Evolutionary conservation across 352 stramenopile species (phyloP).

Genomic region (Phytopythium ostracodes): DNA sequence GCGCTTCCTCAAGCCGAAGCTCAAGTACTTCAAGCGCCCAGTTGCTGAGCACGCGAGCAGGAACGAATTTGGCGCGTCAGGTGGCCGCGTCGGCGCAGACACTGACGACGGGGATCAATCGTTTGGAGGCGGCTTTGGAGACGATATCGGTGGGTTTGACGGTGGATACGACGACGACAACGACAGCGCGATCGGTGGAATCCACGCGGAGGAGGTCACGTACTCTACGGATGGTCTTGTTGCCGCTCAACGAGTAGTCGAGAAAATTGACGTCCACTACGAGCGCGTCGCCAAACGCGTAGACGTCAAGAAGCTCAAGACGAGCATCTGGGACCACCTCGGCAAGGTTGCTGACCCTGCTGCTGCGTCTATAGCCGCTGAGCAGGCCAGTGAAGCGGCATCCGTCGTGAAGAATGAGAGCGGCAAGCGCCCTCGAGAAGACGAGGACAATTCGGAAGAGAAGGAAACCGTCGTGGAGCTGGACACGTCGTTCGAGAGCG

Average conservation of each 20-base stretch:
- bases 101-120: slow-evolving; percentile 17
- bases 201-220: slow-evolving; percentile 25
- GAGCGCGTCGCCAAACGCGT: slow-evolving; percentile 95
- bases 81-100: slow-evolving; percentile 11
- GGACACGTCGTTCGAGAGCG: slow-evolving; percentile 84
- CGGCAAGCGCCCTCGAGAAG: slow-evolving; percentile 23
- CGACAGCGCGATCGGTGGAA: slow-evolving; percentile 13
- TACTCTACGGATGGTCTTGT: slow-evolving; percentile 68
- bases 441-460: slow-evolving; percentile 18
- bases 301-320: slow-evolving; percentile 96
- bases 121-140: slow-evolving; percentile 32
- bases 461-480: slow-evolving; percentile 14
- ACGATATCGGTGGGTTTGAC: slow-evolving; percentile 36
- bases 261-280: slow-evolving; percentile 94
- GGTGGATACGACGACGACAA: slow-evolving; percentile 30
- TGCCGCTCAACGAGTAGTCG: slow-evolving; percentile 88
- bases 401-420: slow-evolving; percentile 21
- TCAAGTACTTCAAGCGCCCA: slow-evolving; percentile 54
- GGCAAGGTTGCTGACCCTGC: slow-evolving; percentile 30
- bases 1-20: slow-evolving; percentile 74
- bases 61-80: slow-evolving; percentile 12
- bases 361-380: not conserved
- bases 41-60: slow-evolving; percentile 4
- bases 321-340: slow-evolving; percentile 91
- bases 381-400: slow-evolving; percentile 1